Evolutionary conservation across 495 filamentous ascomycete genomes (phyloP), one percentile per base, ranked within the genome.

Genomic region (Sphaerosporella brunnea): DNA sequence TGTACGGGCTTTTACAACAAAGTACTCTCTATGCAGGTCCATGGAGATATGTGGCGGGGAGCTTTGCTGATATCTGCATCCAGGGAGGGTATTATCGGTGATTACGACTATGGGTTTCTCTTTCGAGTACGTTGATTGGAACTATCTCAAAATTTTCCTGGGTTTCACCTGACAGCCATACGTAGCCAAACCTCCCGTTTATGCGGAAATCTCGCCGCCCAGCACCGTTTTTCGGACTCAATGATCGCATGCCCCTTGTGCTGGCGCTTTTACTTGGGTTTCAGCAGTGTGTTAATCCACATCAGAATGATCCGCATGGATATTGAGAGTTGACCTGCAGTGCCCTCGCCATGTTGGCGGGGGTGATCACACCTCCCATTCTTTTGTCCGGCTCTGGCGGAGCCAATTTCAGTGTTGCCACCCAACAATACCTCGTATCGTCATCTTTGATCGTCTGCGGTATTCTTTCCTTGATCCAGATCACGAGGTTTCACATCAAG

Each of bases 361-460:
- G 77, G 55, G 69, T 80, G 46, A 84, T 92, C 60, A 77, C 82
- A 7, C 81, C 84, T 35, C 82, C 86, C 4, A 79, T 94, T 53
- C 74, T 90, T 51, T 71, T 94, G 46, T 65, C 73, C 13, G 73
- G 77, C 15, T 62, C 73, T 15, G 64, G 55, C 20, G 78, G 78
- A 9, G 86, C 77, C 50, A 82, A 84, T 54, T 68, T 92, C 15
- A 62, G 58, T 4, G 49, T 65, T 2, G 72, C 69, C 0, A 56
- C 73, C 9, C 73, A 75, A 24, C 79, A 84, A 62, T 88, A 95
- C 61, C 72, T 95, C 4, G 86, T 95, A 7, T 93, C 85, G 1
- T 87, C 85, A 3, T 83, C 85, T 0, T 65, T 93, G 56, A 90
- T 95, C 48, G 82, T 88, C 21, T 84, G 77, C 20, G 87, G 87